Conservation (phyloP, 345 rosid genomes). For the Gossypioides kirkii region DNA sequence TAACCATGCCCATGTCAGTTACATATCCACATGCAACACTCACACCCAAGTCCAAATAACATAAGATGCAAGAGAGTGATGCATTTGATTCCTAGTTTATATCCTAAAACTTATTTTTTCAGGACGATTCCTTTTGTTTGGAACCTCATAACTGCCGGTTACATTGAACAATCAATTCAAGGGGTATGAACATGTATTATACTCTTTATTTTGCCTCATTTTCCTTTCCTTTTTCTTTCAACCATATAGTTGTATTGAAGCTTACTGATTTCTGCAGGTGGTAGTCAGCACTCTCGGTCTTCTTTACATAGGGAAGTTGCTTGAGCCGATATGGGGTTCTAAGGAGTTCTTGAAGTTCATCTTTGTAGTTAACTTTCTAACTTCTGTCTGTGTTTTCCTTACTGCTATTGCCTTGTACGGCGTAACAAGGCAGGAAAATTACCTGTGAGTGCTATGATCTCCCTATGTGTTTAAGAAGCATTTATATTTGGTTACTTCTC, state of each 20-base stretch:
- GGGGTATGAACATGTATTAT: slow-evolving; percentile 51
- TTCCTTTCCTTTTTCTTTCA: background rate
- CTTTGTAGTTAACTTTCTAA: slow-evolving; percentile 69
- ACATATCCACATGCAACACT: too few species aligned
- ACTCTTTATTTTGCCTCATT: slow-evolving; percentile 1
- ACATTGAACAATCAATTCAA: slow-evolving; percentile 68
- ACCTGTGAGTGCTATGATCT: slow-evolving; percentile 59
- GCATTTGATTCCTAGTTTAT: too few species aligned
- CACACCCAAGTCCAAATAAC: too few species aligned
- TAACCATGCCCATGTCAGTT: too few species aligned
- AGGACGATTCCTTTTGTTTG: slow-evolving; percentile 98
- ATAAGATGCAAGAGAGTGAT: background rate
- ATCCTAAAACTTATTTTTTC: slow-evolving; percentile 15
- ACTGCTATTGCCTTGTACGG: slow-evolving; percentile 87
- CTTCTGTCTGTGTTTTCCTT: slow-evolving; percentile 70
- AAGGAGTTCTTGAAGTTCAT: slow-evolving; percentile 94
- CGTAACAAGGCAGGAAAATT: slow-evolving; percentile 62
- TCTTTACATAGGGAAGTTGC: slow-evolving; percentile 83
- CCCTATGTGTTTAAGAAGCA: slow-evolving; percentile 2
- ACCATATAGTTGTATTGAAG: slow-evolving; percentile 13
- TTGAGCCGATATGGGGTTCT: slow-evolving; percentile 95
- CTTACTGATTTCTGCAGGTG: slow-evolving; percentile 36
- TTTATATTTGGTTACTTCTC: slow-evolving; percentile 3
- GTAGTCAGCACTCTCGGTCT: slow-evolving; percentile 67
- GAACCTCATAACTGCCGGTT: slow-evolving; percentile 95